These are phyloP conservation scores for Diospyros lotus DNA, from an alignment of 148 eudicot genomes.

Conservation along the genomic window DNA sequence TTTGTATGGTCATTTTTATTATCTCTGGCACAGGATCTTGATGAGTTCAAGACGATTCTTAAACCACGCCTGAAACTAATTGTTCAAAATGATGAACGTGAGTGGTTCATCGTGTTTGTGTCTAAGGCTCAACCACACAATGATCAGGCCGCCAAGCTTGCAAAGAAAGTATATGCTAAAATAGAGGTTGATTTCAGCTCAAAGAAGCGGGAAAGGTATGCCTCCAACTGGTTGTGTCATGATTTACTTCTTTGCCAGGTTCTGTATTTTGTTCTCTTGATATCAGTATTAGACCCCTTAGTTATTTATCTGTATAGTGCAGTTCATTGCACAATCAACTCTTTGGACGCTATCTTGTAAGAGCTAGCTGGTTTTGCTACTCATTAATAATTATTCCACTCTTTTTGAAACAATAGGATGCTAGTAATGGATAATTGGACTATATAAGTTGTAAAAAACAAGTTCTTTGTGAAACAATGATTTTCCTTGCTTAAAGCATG, in stretches of 20 bases:
- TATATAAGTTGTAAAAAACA: neutral
- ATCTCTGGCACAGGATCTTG: slow-evolving; percentile 62
- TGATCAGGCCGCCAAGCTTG: slow-evolving; percentile 90
- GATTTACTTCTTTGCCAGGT: slow-evolving; percentile 2
- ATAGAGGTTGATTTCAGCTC: slow-evolving; percentile 97
- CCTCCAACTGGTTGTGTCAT: slow-evolving; percentile 10
- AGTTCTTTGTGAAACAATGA: neutral
- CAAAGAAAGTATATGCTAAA: slow-evolving; percentile 89
- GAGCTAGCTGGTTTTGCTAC: neutral
- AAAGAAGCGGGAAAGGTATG: slow-evolving; percentile 90
- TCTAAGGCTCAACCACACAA: slow-evolving; percentile 84
- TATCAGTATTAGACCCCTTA: neutral
- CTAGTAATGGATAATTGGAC: neutral
- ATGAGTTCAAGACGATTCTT: slow-evolving; percentile 88
- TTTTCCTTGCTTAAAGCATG: neutral
- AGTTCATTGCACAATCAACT: neutral
- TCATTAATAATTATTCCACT: neutral
- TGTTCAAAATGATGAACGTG: slow-evolving; percentile 88
- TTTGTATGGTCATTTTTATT: neutral
- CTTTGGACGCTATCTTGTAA: neutral
- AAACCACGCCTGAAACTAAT: slow-evolving; percentile 87
- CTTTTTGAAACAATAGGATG: neutral
- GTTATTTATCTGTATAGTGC: neutral
- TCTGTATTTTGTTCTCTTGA: neutral
- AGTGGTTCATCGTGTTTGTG: slow-evolving; percentile 94